These are phyloP conservation scores for Psidium friedrichsthalianum DNA, from an alignment of 345 rosid species.

Conservation along the genomic window DNA sequence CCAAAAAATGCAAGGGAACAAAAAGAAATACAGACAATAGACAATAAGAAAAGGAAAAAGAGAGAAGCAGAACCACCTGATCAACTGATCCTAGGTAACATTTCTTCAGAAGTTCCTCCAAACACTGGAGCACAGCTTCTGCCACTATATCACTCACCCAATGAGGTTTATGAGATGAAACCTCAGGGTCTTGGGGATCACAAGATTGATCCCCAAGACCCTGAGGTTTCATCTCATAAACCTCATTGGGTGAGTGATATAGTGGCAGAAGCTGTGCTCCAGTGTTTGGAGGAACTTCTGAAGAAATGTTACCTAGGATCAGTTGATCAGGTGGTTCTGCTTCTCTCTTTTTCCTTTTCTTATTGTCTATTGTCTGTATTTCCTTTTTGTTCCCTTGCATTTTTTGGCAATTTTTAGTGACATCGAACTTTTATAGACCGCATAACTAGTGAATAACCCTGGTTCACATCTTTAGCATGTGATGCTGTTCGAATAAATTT, in stretches of 20 bases:
- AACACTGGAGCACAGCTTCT: slow-evolving; percentile 64
- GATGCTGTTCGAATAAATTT: not conserved
- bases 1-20: not conserved
- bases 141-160: slow-evolving; percentile 71
- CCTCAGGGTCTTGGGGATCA: slow-evolving; percentile 3
- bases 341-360: not conserved
- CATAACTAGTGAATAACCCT: not conserved
- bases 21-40: not conserved
- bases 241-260: slow-evolving; percentile 51
- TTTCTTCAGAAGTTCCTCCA: slow-evolving; percentile 73
- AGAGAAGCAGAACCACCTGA: slow-evolving; percentile 36
- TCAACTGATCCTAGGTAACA: slow-evolving; percentile 47
- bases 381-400: not conserved
- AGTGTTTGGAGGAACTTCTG: slow-evolving; percentile 78
- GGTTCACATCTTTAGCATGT: not conserved
- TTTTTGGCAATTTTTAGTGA: not conserved
- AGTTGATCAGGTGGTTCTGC: slow-evolving; percentile 52
- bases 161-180: slow-evolving; percentile 1
- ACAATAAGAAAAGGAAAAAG: not conserved
- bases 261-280: slow-evolving; percentile 68
- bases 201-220: slow-evolving; percentile 10
- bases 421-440: not conserved
- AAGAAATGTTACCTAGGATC: slow-evolving; percentile 48
- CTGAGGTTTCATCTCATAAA: not conserved
- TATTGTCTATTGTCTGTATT: not conserved